Conservation (phyloP, 2,329 filamentous ascomycete species). For the Ophiosphaerella herpotricha region DNA sequence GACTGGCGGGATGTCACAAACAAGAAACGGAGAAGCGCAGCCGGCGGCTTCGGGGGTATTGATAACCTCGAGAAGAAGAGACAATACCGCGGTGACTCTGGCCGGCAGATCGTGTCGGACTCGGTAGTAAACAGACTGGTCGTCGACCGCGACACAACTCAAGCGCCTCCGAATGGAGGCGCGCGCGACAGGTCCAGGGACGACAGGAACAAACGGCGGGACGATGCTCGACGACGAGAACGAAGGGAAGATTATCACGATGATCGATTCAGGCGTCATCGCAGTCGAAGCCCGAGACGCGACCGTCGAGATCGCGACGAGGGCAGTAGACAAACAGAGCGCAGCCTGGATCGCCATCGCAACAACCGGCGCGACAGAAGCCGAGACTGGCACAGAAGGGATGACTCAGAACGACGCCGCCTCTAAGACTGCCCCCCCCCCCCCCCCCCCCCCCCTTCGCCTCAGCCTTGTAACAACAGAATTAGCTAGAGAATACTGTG, state of each 20-base stretch:
- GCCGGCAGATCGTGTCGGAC: slow-evolving; percentile 36
- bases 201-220: slow-evolving; percentile 37
- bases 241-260: slow-evolving; percentile 44
- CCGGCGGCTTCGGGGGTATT: slow-evolving; percentile 86
- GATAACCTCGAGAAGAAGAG: slow-evolving; percentile 84
- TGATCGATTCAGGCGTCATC: slow-evolving; percentile 45
- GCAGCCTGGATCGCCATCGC: slow-evolving; percentile 36
- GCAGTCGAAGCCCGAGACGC: slow-evolving; percentile 40
- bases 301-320: slow-evolving; percentile 39
- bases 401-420: slow-evolving; percentile 42
- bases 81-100: slow-evolving; percentile 65
- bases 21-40: slow-evolving; percentile 69
- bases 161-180: slow-evolving; percentile 12
- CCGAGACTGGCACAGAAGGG: slow-evolving; percentile 48
- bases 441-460: too few species aligned
- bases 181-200: slow-evolving; percentile 7
- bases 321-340: slow-evolving; percentile 32
- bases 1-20: slow-evolving; percentile 88
- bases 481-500: not conserved
- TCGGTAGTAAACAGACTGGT: slow-evolving; percentile 40
- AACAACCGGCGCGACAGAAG: slow-evolving; percentile 44
- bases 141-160: slow-evolving; percentile 27
- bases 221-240: slow-evolving; percentile 46
- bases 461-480: too few species aligned
- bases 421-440: slow-evolving; percentile 10